Evolutionary conservation across 345 rosid genomes (phyloP).

Genomic region (Eucalyptus shirleyi): DNA sequence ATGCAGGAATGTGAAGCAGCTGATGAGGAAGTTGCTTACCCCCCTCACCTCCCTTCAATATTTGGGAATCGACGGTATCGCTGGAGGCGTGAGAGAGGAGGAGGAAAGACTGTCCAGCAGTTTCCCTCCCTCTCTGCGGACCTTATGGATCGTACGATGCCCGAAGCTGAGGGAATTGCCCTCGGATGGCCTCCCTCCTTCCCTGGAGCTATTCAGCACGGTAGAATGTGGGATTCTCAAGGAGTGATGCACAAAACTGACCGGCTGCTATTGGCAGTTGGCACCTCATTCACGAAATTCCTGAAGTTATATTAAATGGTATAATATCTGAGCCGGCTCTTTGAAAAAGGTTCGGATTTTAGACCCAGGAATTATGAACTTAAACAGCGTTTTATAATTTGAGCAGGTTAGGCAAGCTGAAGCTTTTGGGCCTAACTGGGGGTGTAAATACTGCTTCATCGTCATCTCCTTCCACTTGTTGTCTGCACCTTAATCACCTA

Average conservation of each 20-base stretch:
- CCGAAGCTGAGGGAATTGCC: neutral
- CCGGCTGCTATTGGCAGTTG: neutral
- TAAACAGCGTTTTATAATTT: too few species aligned
- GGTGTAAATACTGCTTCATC: too few species aligned
- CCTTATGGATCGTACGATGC: too few species aligned
- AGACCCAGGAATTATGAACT: too few species aligned
- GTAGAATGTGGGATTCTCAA: neutral
- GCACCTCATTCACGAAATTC: neutral
- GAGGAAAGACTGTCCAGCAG: neutral
- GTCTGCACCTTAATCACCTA: too few species aligned
- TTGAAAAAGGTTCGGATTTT: too few species aligned
- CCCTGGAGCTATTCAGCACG: fast-evolving
- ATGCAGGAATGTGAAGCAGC: neutral
- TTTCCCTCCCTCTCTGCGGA: neutral
- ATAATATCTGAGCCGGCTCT: too few species aligned
- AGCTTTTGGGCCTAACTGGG: too few species aligned
- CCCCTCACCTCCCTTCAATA: neutral
- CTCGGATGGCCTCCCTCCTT: neutral
- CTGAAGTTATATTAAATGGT: too few species aligned
- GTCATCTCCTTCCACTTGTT: too few species aligned
- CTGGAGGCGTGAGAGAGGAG: neutral
- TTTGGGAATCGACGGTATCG: fast-evolving
- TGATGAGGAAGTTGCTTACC: neutral
- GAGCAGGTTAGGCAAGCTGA: too few species aligned
- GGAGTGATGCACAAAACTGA: neutral